Conservation (phyloP, 2,329 filamentous ascomycete species). For the Teratosphaeria destructans region DNA sequence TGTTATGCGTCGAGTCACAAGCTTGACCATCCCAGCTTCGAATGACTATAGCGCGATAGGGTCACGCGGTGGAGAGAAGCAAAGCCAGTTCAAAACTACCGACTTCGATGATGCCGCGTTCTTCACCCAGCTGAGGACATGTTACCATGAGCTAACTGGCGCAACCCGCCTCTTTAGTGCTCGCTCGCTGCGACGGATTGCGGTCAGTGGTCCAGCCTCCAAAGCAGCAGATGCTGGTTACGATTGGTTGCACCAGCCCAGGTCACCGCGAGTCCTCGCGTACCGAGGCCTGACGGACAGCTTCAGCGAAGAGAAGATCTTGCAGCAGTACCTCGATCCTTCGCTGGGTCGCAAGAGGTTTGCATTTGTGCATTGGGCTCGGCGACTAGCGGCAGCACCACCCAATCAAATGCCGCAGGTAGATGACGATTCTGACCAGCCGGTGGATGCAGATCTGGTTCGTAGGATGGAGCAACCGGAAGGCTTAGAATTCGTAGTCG, state of each 20-base stretch:
- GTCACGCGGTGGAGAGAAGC: constrained; percentile 7
- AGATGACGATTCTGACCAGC: constrained; percentile 3
- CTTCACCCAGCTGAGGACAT: constrained; percentile 18
- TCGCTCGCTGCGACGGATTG: constrained; percentile 21
- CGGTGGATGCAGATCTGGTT: constrained; percentile 7
- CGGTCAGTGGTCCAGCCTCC: constrained; percentile 16
- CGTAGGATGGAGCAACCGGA: constrained; percentile 18
- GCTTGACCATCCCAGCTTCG: constrained; percentile 20
- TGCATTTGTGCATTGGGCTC: constrained; percentile 36
- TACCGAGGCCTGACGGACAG: constrained; percentile 22
- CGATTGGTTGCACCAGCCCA: constrained; percentile 19
- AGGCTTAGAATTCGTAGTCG: constrained; percentile 27
- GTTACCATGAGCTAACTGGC: constrained; percentile 19
- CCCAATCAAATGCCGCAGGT: constrained; percentile 1
- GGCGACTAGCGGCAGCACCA: constrained; percentile 23
- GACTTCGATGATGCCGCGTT: constrained; percentile 27
- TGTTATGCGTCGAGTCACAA: constrained; percentile 14
- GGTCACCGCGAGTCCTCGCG: constrained; percentile 20
- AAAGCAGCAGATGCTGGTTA: constrained; percentile 18
- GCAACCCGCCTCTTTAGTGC: constrained; percentile 22
- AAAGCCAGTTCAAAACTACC: constrained; percentile 14
- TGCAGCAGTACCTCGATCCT: constrained; percentile 26
- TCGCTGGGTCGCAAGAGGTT: constrained; percentile 26
- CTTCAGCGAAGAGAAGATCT: constrained; percentile 31
- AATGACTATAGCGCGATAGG: constrained; percentile 16